A percentile compares a stretch with the other conserved stretches of the same genome.
Conservation (phyloP, 2,329 filamentous ascomycete species). For the Neopestalotiopsis rosae region DNA sequence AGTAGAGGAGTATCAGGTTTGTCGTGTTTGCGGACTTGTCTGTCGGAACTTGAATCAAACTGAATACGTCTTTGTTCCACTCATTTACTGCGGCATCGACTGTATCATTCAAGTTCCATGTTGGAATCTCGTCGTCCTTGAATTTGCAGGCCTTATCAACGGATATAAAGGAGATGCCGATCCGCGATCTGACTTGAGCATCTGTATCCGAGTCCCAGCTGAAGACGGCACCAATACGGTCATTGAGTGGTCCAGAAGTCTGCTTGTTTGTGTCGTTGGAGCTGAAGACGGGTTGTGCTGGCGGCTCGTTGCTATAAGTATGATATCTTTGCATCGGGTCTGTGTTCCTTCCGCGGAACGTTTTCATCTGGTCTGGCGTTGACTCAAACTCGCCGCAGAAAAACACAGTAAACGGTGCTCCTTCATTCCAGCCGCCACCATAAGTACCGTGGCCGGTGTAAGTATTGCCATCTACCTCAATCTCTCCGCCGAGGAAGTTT, state of each 20-base stretch:
- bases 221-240: slow-evolving; percentile 15
- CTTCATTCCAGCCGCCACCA: slow-evolving; percentile 43
- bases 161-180: slow-evolving; percentile 15
- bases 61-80: slow-evolving; percentile 16
- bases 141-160: slow-evolving; percentile 8
- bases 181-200: not conserved
- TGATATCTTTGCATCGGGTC: slow-evolving; percentile 16
- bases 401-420: slow-evolving; percentile 46
- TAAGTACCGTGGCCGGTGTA: slow-evolving; percentile 54
- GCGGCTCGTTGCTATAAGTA: slow-evolving; percentile 14
- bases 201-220: slow-evolving; percentile 20
- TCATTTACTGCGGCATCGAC: slow-evolving; percentile 13
- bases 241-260: slow-evolving; percentile 32
- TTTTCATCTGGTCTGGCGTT: slow-evolving; percentile 32
- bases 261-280: slow-evolving; percentile 21
- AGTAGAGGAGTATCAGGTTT: slow-evolving; percentile 46
- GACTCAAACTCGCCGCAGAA: slow-evolving; percentile 50
- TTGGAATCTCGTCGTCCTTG: slow-evolving; percentile 20
- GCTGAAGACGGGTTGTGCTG: slow-evolving; percentile 8
- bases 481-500: slow-evolving; percentile 48
- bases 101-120: slow-evolving; percentile 13
- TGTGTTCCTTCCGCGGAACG: slow-evolving; percentile 35
- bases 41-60: slow-evolving; percentile 18
- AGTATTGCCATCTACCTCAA: slow-evolving; percentile 43
- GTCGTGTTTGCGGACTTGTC: slow-evolving; percentile 25